Conservation (phyloP, 352 stramenopile genomes). For the Thraustochytrium sp. region DNA sequence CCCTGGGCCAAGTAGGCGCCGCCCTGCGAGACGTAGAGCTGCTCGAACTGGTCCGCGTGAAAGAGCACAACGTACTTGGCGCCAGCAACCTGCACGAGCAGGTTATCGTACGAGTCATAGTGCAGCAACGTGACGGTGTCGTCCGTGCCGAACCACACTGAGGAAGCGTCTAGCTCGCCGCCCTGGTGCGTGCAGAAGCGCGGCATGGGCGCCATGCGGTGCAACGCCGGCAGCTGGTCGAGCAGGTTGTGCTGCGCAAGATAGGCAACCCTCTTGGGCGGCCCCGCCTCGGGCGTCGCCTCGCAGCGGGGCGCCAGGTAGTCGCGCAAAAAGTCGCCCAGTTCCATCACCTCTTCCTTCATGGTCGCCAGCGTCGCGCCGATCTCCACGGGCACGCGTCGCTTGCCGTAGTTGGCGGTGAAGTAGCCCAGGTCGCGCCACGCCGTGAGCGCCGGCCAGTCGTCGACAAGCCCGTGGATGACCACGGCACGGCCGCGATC, state of each 20-base stretch:
- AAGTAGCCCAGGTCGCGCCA: slow-evolving; percentile 17
- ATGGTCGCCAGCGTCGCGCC: not conserved
- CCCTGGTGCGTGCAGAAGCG: not conserved
- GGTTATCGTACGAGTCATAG: slow-evolving; percentile 51
- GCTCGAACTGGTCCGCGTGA: slow-evolving; percentile 36
- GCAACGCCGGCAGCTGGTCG: slow-evolving; percentile 55
- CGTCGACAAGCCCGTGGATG: not conserved
- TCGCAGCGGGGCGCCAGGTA: not conserved
- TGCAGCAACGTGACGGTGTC: slow-evolving; percentile 55
- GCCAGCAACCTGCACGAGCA: slow-evolving; percentile 48
- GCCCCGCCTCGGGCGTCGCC: not conserved
- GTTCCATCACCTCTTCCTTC: slow-evolving; percentile 4
- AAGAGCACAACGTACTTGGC: slow-evolving; percentile 48
- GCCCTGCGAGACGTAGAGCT: slow-evolving; percentile 11
- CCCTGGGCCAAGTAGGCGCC: slow-evolving; percentile 50
- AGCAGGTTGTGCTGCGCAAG: slow-evolving; percentile 59
- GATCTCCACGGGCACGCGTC: slow-evolving; percentile 39
- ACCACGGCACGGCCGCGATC: not conserved
- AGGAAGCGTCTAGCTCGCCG: slow-evolving; percentile 41
- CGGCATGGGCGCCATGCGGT: not conserved
- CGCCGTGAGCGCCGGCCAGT: slow-evolving; percentile 14
- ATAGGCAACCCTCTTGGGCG: slow-evolving; percentile 49
- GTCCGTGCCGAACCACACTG: slow-evolving; percentile 57
- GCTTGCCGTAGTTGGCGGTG: not conserved
- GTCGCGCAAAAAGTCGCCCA: slow-evolving; percentile 18